A percentile compares a stretch with the other conserved stretches of the same genome.
Conservation (phyloP, 257 asterid genomes). For the Agastache rugosa region DNA sequence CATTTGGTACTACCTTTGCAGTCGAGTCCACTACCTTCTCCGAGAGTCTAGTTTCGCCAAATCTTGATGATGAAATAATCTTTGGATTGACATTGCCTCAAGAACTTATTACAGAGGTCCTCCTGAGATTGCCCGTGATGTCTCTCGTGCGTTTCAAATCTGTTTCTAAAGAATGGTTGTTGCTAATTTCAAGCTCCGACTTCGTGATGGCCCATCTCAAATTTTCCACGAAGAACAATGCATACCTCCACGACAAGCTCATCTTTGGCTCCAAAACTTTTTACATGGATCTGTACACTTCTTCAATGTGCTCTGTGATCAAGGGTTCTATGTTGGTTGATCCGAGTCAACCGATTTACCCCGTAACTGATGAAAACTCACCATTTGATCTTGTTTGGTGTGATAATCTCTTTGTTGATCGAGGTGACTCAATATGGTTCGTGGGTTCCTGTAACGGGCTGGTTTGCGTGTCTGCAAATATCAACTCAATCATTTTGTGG, state of each 20-base stretch:
- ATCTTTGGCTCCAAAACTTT: conserved; percentile 22
- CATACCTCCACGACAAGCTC: conserved; percentile 18
- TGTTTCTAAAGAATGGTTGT: conserved; percentile 30
- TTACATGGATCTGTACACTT: conserved; percentile 28
- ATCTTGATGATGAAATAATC: conserved; percentile 28
- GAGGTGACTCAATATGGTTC: conserved; percentile 7
- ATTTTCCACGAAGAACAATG: conserved; percentile 23
- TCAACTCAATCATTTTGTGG: conserved; percentile 33
- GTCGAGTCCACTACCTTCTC: conserved; percentile 26
- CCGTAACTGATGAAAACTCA: background rate
- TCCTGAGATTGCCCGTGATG: conserved; percentile 45
- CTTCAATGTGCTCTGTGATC: conserved; percentile 15
- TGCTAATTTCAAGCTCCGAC: conserved; percentile 32
- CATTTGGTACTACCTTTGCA: conserved; percentile 4
- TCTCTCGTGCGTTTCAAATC: conserved; percentile 37
- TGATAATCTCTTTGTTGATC: conserved; percentile 19
- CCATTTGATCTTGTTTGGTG: conserved; percentile 34
- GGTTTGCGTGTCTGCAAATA: conserved; percentile 26
- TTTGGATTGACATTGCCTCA: conserved; percentile 32
- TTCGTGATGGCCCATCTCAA: conserved; percentile 41
- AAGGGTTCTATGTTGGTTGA: conserved; percentile 5
- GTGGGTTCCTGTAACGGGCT: conserved; percentile 42
- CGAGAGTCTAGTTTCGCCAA: conserved; percentile 35
- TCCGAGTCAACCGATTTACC: conserved; percentile 34
- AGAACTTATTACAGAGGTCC: conserved; percentile 40